phyloP scores from a whole-genome alignment of 179 eudicot species.

The Amaranthus tricolor region DNA sequence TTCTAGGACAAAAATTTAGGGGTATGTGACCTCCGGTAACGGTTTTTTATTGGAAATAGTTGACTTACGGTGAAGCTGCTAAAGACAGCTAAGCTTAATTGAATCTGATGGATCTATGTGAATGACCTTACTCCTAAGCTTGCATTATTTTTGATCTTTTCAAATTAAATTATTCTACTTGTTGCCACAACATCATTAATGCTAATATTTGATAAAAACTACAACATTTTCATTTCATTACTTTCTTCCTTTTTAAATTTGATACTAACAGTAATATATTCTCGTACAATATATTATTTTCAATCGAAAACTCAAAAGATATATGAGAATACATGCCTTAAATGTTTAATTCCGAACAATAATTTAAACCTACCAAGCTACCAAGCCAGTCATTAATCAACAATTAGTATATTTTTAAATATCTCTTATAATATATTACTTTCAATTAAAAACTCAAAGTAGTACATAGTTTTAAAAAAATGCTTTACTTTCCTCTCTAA shows the following conservation, averaged over 20 bases:
- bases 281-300: no score
- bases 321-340: background rate
- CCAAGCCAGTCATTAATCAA: no score
- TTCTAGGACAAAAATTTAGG: background rate
- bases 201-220: constrained; percentile 15
- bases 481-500: no score
- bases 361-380: background rate
- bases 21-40: background rate
- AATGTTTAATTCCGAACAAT: background rate
- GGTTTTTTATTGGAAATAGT: background rate
- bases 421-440: no score
- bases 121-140: background rate
- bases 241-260: no score
- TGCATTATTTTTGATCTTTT: background rate
- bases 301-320: no score
- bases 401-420: no score
- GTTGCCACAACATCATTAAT: background rate
- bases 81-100: constrained; percentile 22
- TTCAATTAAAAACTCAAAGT: no score
- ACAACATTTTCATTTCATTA: no score
- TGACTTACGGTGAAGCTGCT: constrained; percentile 20
- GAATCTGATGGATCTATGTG: constrained; percentile 16
- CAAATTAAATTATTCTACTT: background rate
- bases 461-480: no score
- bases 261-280: no score